Conservation (phyloP, 2,329 filamentous ascomycete genomes). For the Ustulina deusta region DNA sequence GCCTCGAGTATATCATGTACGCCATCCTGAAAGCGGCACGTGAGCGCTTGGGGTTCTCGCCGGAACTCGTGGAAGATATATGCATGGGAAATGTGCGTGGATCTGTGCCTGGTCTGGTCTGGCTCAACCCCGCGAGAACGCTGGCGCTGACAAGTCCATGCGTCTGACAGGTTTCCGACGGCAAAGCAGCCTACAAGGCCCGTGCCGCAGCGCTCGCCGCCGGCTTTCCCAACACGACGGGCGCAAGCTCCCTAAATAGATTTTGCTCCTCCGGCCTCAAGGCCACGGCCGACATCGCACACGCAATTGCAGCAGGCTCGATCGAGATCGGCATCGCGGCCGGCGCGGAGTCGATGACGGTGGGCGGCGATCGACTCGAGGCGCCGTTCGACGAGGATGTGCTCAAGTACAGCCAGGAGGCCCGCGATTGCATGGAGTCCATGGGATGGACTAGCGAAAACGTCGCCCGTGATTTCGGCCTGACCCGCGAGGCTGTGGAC, state of each 20-base stretch:
- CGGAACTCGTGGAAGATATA: slow-evolving; percentile 86
- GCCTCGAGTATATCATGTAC: slow-evolving; percentile 87
- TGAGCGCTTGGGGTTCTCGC: slow-evolving; percentile 80
- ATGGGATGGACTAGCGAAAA: slow-evolving; percentile 99
- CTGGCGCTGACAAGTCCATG: slow-evolving; percentile 14
- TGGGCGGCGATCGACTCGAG: slow-evolving; percentile 75
- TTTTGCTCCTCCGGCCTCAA: slow-evolving; percentile 98
- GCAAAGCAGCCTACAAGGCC: slow-evolving; percentile 89
- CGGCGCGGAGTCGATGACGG: slow-evolving; percentile 90
- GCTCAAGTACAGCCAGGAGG: slow-evolving; percentile 76
- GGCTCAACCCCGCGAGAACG: neutral
- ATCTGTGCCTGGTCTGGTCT: neutral
- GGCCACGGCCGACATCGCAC: slow-evolving; percentile 93
- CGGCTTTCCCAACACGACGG: slow-evolving; percentile 91
- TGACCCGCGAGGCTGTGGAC: slow-evolving; percentile 85
- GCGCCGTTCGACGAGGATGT: slow-evolving; percentile 83
- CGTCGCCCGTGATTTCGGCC: slow-evolving; percentile 89
- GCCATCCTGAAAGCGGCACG: slow-evolving; percentile 82
- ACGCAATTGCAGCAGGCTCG: slow-evolving; percentile 81
- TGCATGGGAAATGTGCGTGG: slow-evolving; percentile 85
- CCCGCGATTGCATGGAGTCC: slow-evolving; percentile 87
- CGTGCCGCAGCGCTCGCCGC: slow-evolving; percentile 90
- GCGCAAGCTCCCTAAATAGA: slow-evolving; percentile 86
- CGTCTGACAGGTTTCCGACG: slow-evolving; percentile 75
- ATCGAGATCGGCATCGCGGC: slow-evolving; percentile 91